Evolutionary conservation across 2,329 filamentous ascomycete genomes (phyloP).

Genomic region (Rachicladosporium sp.): DNA sequence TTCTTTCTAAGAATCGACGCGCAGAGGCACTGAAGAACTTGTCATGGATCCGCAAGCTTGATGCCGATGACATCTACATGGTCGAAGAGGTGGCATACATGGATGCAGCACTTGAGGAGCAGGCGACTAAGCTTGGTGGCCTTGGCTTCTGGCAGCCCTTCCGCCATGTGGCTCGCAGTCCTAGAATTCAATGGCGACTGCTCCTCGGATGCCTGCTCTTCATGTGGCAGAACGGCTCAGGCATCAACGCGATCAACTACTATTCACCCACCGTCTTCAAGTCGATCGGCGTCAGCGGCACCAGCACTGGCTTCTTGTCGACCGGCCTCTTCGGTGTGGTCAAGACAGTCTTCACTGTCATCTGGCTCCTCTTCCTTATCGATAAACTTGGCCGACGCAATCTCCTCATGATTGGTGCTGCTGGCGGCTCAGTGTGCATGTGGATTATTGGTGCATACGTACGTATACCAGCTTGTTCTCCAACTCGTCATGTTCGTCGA

Average conservation of each 20-base stretch:
- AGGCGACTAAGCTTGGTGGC: slow-evolving; percentile 1
- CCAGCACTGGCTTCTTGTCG: slow-evolving; percentile 3
- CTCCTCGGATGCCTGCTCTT: slow-evolving; percentile 12
- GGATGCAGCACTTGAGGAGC: slow-evolving; percentile 2
- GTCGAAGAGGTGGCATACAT: slow-evolving; percentile 5
- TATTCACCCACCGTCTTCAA: slow-evolving; percentile 4
- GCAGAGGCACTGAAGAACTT: slow-evolving; percentile 2
- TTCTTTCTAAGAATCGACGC: slow-evolving; percentile 5
- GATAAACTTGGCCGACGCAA: slow-evolving; percentile 6
- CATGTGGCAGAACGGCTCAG: slow-evolving; percentile 9
- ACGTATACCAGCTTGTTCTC: too few species aligned
- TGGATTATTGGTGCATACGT: slow-evolving; percentile 4
- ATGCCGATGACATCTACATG: slow-evolving; percentile 3
- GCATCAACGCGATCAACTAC: slow-evolving; percentile 5
- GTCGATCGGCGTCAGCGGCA: slow-evolving; percentile 4
- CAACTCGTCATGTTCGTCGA: too few species aligned
- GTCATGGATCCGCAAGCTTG: slow-evolving; percentile 3
- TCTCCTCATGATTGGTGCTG: slow-evolving; percentile 3
- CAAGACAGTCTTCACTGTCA: slow-evolving; percentile 7
- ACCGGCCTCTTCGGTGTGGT: slow-evolving; percentile 10
- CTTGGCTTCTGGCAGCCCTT: slow-evolving; percentile 8
- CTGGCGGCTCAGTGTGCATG: slow-evolving; percentile 4
- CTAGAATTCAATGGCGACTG: slow-evolving; percentile 9
- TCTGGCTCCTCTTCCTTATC: slow-evolving; percentile 4
- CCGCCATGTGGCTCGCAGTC: slow-evolving; percentile 7